Base-by-base conservation (phyloP, 768 basidiomycete genomes). In the Chiua virens region DNA sequence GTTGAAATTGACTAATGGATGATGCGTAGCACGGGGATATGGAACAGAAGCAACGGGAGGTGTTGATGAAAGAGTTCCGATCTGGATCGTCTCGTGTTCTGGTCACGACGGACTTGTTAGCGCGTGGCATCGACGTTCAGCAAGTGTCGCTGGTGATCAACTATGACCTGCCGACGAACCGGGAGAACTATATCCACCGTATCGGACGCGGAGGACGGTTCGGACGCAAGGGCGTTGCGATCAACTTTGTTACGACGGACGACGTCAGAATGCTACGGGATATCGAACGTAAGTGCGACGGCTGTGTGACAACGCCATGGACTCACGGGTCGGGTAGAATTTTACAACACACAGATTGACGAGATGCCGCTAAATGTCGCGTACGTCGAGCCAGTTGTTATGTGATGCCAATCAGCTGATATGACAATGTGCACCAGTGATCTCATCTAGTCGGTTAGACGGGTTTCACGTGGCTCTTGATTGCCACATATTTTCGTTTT, bases 61-160 rank as follows among this genome's bases (percentile, higher is more conserved):
- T 94, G 63, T 80, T 98, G 76, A 98, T 99, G 95, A 95, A 94
- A 71, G 95, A 98, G 77, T 98, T 98, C 89, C 89, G 96, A 59
- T 95, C 93, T 54, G 96, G 96, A 43, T 93, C 94, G 40, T 96
- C 94, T 61, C 94, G 96, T 73, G 95, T 99, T 53, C 79, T 99
- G 66, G 98, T 99, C 79, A 97, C 96, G 59, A 99, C 96, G 62
- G 96, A 98, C 76, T 80, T 98, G 56, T 82, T 98, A 64, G 96
- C 97, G 53, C 92, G 97, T 63, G 97, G 97, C 56, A 94, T 99
- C 70, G 97, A 99, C 64, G 97, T 99, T 44, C 97, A 96, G 72
- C 93, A 97, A 66, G 93, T 97, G 41, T 94, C 92, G 37, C 80
- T 96, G 40, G 92, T 95, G 66, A 93, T 95, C 78, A 95, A 95